phyloP scores from a whole-genome alignment of 768 basidiomycete genomes.

The Polyporus arcularius region DNA sequence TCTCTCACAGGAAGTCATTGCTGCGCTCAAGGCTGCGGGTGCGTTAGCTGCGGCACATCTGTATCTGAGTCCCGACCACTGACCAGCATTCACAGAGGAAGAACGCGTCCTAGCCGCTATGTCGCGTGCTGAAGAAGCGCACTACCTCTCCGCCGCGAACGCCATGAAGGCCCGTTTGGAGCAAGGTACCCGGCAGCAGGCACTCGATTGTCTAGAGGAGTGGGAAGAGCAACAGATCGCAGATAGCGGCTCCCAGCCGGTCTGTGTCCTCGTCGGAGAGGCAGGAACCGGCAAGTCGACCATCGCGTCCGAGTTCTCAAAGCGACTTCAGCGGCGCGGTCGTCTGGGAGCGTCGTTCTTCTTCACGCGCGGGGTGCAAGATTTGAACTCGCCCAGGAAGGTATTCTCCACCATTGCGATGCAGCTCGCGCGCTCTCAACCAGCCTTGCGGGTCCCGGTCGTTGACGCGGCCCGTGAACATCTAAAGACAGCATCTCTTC shows the following conservation, averaged over 20 bases:
- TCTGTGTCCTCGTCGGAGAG: slow-evolving; percentile 33
- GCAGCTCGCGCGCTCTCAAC: slow-evolving; percentile 28
- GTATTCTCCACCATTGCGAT: slow-evolving; percentile 35
- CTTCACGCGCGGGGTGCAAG: slow-evolving; percentile 28
- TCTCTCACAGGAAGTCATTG: too few relatives aligned
- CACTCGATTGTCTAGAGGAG: too few relatives aligned
- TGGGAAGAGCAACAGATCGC: too few relatives aligned
- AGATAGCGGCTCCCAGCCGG: neutral
- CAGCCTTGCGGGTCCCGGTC: slow-evolving; percentile 7
- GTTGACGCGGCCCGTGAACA: neutral
- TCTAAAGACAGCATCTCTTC: neutral
- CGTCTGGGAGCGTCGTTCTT: slow-evolving; percentile 36
- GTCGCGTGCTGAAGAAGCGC: too few relatives aligned
- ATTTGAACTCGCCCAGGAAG: slow-evolving; percentile 21
- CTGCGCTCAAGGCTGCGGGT: too few relatives aligned
- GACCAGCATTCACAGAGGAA: too few relatives aligned
- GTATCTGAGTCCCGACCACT: too few relatives aligned
- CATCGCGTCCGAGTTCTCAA: slow-evolving; percentile 36
- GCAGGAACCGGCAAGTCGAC: slow-evolving; percentile 42
- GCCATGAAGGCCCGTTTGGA: too few relatives aligned
- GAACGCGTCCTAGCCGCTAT: too few relatives aligned
- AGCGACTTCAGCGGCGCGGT: slow-evolving; percentile 16
- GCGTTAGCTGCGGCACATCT: too few relatives aligned
- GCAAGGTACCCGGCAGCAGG: too few relatives aligned
- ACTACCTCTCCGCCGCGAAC: too few relatives aligned